A percentile compares a stretch with the other conserved stretches of the same genome.
Conservation (phyloP, 2,329 filamentous ascomycete genomes). For the Ceratocystis papillata region DNA sequence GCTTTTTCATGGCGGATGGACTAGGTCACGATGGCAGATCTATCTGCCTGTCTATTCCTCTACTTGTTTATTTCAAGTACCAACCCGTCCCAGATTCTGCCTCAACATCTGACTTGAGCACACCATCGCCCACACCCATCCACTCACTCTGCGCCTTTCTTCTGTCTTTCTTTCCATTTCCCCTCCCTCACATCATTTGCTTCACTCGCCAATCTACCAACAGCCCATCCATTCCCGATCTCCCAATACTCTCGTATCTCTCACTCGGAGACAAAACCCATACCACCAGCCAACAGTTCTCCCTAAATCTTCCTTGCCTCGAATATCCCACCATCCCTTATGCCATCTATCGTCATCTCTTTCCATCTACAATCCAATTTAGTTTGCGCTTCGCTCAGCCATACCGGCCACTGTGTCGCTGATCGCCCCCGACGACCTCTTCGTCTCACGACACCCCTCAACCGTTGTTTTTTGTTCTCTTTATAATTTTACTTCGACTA, state of each 20-base stretch:
- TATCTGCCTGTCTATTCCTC: no score
- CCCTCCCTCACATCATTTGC: neutral
- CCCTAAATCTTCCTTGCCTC: no score
- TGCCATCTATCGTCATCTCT: conserved; percentile 1
- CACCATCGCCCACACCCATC: no score
- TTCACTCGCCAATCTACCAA: neutral
- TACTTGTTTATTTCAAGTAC: no score
- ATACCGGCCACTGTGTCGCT: neutral
- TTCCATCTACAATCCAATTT: neutral
- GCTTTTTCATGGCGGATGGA: no score
- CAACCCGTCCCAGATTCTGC: no score
- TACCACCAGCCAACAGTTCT: no score
- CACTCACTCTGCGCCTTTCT: no score
- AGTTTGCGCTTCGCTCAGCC: neutral
- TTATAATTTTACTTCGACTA: conserved; percentile 4
- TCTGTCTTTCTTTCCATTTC: neutral
- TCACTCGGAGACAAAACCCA: neutral
- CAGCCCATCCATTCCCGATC: neutral
- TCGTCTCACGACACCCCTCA: conserved; percentile 3
- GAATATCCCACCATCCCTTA: neutral
- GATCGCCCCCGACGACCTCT: neutral
- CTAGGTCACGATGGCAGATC: no score
- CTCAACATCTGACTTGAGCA: no score
- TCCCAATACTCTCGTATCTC: neutral
- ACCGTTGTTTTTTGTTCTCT: neutral